Conservation (phyloP, 768 basidiomycete species). For the Rhizopogon vulgaris region DNA sequence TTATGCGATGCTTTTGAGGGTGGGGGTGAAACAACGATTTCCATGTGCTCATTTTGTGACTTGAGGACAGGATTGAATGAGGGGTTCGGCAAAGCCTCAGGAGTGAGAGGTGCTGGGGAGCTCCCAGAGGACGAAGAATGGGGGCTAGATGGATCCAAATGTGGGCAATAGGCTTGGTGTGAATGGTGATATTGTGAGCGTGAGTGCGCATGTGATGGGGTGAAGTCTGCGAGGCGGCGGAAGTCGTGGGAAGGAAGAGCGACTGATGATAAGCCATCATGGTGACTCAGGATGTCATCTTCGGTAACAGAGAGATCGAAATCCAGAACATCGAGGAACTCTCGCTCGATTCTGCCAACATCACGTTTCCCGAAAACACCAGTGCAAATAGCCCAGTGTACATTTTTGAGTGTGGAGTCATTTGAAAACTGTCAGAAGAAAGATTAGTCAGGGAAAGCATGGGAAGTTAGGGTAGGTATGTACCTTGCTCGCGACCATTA, state of each 20-base stretch:
- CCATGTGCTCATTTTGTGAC: slow-evolving; percentile 22
- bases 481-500: slow-evolving; percentile 85
- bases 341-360: slow-evolving; percentile 75
- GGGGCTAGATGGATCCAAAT: slow-evolving; percentile 36
- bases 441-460: slow-evolving; percentile 4
- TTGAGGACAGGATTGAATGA: slow-evolving; percentile 15
- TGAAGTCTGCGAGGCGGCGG: slow-evolving; percentile 19
- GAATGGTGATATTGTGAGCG: slow-evolving; percentile 13
- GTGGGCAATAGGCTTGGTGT: slow-evolving; percentile 30
- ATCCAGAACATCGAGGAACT: slow-evolving; percentile 75
- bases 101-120: slow-evolving; percentile 27
- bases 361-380: slow-evolving; percentile 79
- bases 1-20: slow-evolving; percentile 20
- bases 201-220: slow-evolving; percentile 11
- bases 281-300: slow-evolving; percentile 50
- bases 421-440: slow-evolving; percentile 58
- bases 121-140: slow-evolving; percentile 31
- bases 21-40: slow-evolving; percentile 20
- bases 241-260: slow-evolving; percentile 19
- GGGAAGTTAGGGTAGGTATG: slow-evolving; percentile 15
- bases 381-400: slow-evolving; percentile 85
- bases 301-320: slow-evolving; percentile 66
- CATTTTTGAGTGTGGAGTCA: slow-evolving; percentile 86
- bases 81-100: slow-evolving; percentile 18
- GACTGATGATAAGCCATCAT: slow-evolving; percentile 28